Evolutionary conservation across 129 eudicot genomes (phyloP).

Genomic region (Pulicaria dysenterica): DNA sequence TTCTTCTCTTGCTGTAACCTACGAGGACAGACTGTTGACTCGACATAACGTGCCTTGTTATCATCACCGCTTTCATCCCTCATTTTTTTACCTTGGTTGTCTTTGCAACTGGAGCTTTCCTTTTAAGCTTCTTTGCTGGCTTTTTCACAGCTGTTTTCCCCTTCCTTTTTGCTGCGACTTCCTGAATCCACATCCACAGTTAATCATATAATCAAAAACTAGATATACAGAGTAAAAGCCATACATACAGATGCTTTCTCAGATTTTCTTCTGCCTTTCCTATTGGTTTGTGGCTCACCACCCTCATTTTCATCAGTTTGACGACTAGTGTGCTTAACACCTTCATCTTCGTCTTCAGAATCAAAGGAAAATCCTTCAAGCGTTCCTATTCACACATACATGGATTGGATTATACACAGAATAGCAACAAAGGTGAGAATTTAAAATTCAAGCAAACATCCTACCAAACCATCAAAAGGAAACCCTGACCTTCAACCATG

Average conservation of each 20-base stretch:
- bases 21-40: neutral
- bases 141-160: slow-evolving; percentile 61
- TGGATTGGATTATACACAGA: neutral
- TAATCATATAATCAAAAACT: slow-evolving; percentile 25
- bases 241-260: slow-evolving; percentile 56
- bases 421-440: neutral
- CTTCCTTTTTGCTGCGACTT: slow-evolving; percentile 48
- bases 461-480: slow-evolving; percentile 9
- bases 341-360: slow-evolving; percentile 93
- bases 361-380: slow-evolving; percentile 87
- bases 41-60: neutral
- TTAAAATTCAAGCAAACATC: neutral
- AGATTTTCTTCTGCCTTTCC: slow-evolving; percentile 60
- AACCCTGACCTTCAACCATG: slow-evolving; percentile 89
- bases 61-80: slow-evolving; percentile 5
- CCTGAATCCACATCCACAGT: slow-evolving; percentile 51
- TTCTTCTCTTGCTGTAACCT: neutral
- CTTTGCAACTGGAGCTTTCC: slow-evolving; percentile 72
- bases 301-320: slow-evolving; percentile 60
- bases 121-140: slow-evolving; percentile 69
- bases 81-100: slow-evolving; percentile 81
- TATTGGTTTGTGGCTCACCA: slow-evolving; percentile 55
- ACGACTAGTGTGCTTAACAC: slow-evolving; percentile 49
- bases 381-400: slow-evolving; percentile 52
- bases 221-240: neutral